phyloP scores from a whole-genome alignment of 805 yeast genomes.

The Cyberlindnera samutprakarnensis region DNA sequence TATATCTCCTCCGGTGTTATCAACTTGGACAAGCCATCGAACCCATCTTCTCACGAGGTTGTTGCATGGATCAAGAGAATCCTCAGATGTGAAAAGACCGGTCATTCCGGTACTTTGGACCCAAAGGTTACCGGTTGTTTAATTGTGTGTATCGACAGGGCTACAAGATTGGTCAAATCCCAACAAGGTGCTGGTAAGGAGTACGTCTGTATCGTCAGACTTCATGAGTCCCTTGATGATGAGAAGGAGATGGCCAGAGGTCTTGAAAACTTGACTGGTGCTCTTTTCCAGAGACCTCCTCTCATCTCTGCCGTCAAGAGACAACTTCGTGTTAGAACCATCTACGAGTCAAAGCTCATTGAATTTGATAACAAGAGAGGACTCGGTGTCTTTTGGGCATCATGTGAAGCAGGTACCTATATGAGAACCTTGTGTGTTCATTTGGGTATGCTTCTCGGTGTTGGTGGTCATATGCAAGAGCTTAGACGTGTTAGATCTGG shows the following conservation, averaged over 20 bases:
- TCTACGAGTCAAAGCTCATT: conserved; percentile 89
- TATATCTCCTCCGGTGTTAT: conserved; percentile 94
- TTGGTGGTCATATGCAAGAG: conserved; percentile 99
- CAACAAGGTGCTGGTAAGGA: conserved; percentile 99
- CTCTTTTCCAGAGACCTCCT: conserved; percentile 98
- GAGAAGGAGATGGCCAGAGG: conserved; percentile 83
- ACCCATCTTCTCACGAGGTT: conserved; percentile 98
- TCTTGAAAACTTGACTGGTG: conserved; percentile 95
- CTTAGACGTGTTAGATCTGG: conserved; percentile 98
- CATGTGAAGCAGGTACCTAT: conserved; percentile 99
- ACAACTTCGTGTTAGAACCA: conserved; percentile 96
- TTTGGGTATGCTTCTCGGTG: conserved; percentile 95
- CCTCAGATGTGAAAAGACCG: conserved; percentile 92
- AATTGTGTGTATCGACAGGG: conserved; percentile 96
- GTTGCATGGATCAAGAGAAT: conserved; percentile 99
- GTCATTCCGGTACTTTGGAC: conserved; percentile 98
- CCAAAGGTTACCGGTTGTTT: conserved; percentile 98
- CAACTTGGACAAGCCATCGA: conserved; percentile 95
- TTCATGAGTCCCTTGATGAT: conserved; percentile 88
- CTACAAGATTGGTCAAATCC: conserved; percentile 94
- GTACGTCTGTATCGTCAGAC: conserved; percentile 94
- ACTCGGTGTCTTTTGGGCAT: conserved; percentile 98
- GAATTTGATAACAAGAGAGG: conserved; percentile 97
- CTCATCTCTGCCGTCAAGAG: conserved; percentile 98
- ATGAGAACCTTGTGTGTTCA: conserved; percentile 99